Evolutionary conservation across 2,329 filamentous ascomycete species (phyloP).

Genomic region (Thielaviopsis populi): DNA sequence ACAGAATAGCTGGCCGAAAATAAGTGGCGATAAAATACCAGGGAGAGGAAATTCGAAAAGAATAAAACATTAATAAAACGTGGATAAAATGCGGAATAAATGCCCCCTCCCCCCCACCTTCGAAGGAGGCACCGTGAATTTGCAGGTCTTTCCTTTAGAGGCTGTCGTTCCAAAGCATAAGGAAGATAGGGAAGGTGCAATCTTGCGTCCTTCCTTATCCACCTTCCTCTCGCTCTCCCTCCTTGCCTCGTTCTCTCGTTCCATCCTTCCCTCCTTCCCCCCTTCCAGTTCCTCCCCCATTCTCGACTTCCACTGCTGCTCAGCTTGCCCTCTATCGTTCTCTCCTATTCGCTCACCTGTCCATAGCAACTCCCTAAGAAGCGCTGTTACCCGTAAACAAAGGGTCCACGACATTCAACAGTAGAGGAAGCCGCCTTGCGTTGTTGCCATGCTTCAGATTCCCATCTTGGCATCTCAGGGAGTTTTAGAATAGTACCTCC

Average conservation of each 20-base stretch:
- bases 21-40: not conserved
- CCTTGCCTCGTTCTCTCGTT: not conserved
- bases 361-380: no score
- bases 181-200: constrained; percentile 1
- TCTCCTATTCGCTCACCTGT: not conserved
- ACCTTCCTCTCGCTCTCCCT: not conserved
- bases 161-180: not conserved
- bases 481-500: no score
- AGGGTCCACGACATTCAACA: no score
- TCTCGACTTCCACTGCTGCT: not conserved
- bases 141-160: not conserved
- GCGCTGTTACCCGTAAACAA: no score
- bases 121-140: not conserved
- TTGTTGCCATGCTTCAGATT: no score
- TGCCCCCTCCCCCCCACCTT: not conserved
- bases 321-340: not conserved
- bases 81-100: no score
- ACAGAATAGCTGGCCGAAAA: not conserved
- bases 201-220: not conserved
- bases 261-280: not conserved
- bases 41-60: not conserved
- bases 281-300: not conserved
- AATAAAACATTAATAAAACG: no score
- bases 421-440: no score
- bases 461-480: no score